Conservation (phyloP, 2,329 filamentous ascomycete species). For the Colletotrichum navitas region DNA sequence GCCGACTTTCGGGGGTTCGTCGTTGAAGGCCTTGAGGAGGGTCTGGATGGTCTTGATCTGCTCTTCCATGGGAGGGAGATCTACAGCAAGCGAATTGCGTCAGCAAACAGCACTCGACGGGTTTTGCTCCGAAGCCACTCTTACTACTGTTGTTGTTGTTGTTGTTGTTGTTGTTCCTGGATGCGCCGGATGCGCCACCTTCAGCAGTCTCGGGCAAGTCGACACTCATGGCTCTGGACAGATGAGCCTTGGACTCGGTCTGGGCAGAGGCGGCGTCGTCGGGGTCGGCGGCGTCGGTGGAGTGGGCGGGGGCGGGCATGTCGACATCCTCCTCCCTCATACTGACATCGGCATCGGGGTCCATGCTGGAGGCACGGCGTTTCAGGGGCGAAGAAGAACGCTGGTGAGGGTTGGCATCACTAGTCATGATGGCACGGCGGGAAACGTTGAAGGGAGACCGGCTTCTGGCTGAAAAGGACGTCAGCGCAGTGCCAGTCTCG, state of each 20-base stretch:
- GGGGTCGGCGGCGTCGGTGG: neutral
- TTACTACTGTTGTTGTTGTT: conserved; percentile 29
- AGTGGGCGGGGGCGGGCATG: conserved; percentile 28
- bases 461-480: conserved; percentile 55
- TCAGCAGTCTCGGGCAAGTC: conserved; percentile 51
- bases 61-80: conserved; percentile 56
- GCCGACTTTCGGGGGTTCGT: conserved; percentile 73
- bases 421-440: conserved; percentile 70
- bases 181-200: conserved; percentile 1
- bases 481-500: conserved; percentile 57
- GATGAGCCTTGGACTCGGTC: conserved; percentile 32
- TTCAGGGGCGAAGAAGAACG: conserved; percentile 75
- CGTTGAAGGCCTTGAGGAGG: conserved; percentile 66
- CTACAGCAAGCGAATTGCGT: conserved; percentile 36
- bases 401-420: conserved; percentile 68
- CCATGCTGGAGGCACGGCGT: conserved; percentile 73
- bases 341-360: conserved; percentile 58
- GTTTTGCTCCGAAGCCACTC: neutral
- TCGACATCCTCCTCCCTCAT: conserved; percentile 46
- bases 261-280: conserved; percentile 28
- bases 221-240: conserved; percentile 58
- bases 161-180: conserved; percentile 19
- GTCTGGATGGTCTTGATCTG: conserved; percentile 81
- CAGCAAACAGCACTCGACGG: conserved; percentile 7
- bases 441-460: conserved; percentile 66